Percentiles rank a stretch among this genome's conserved stretches.
These are phyloP conservation scores for Liriodendron chinense DNA, from an alignment of 164 flowering plant genomes.

Conservation along the genomic window DNA sequence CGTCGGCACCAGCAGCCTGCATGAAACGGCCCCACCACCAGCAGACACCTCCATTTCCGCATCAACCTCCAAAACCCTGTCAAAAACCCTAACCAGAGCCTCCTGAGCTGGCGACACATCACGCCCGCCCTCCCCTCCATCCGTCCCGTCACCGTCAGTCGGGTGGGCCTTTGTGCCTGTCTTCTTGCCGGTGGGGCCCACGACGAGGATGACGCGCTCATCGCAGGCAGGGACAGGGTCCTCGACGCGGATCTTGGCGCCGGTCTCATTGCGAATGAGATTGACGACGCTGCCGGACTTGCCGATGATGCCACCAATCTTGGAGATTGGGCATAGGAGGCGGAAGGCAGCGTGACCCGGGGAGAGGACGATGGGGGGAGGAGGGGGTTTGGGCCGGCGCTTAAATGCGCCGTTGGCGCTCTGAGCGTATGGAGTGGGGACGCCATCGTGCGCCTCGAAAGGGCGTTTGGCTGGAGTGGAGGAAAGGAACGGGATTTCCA, in stretches of 20 bases:
- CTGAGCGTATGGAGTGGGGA: neutral
- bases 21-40: slow-evolving; percentile 46
- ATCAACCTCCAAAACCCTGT: slow-evolving; percentile 62
- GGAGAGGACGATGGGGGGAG: slow-evolving; percentile 33
- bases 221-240: slow-evolving; percentile 40
- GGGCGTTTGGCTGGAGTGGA: neutral
- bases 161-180: slow-evolving; percentile 11
- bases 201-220: slow-evolving; percentile 52
- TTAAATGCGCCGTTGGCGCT: slow-evolving; percentile 25
- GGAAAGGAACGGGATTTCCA: slow-evolving; percentile 7
- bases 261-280: slow-evolving; percentile 56
- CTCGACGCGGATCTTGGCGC: slow-evolving; percentile 62
- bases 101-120: slow-evolving; percentile 60
- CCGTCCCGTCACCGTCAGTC: neutral
- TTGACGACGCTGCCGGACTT: slow-evolving; percentile 66
- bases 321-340: slow-evolving; percentile 66
- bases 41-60: slow-evolving; percentile 33
- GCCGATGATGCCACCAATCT: slow-evolving; percentile 77
- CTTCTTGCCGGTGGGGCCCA: slow-evolving; percentile 30
- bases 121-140: slow-evolving; percentile 10
- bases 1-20: slow-evolving; percentile 58
- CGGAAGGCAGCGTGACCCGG: slow-evolving; percentile 57
- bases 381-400: slow-evolving; percentile 37
- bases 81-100: slow-evolving; percentile 65
- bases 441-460: neutral